These are phyloP conservation scores for Apiospora kogelbergensis DNA, from an alignment of 2,329 filamentous ascomycete species.

Conservation along the genomic window DNA sequence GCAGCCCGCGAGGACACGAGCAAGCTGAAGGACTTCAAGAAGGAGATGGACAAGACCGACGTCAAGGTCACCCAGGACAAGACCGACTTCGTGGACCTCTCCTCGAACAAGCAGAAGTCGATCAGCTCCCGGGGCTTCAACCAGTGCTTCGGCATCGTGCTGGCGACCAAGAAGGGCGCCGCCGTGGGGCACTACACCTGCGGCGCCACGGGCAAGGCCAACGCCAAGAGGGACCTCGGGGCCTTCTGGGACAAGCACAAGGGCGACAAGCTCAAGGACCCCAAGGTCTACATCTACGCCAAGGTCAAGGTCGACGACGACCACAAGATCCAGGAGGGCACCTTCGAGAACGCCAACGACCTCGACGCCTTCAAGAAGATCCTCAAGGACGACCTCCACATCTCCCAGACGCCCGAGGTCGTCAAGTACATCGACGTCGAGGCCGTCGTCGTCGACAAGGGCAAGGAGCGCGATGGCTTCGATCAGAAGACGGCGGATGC, in stretches of 20 bases:
- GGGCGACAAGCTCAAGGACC: neutral
- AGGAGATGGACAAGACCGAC: neutral
- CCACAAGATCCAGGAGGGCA: neutral
- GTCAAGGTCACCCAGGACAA: neutral
- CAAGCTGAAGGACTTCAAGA: neutral
- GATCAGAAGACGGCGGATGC: neutral
- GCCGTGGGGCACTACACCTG: neutral
- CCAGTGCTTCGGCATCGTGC: neutral
- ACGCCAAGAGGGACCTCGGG: neutral
- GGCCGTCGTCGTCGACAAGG: neutral
- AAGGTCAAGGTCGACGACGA: neutral
- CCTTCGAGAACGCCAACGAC: neutral
- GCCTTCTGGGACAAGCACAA: neutral
- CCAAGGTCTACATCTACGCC: neutral
- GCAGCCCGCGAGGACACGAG: neutral
- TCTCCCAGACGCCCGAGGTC: neutral
- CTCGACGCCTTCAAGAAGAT: neutral
- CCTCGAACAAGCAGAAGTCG: neutral
- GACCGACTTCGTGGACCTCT: neutral
- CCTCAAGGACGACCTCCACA: neutral
- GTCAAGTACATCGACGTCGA: neutral
- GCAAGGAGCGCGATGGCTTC: neutral
- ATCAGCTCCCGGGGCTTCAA: neutral
- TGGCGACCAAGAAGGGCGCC: neutral
- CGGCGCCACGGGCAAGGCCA: neutral